phyloP scores from a whole-genome alignment of 805 yeast species.

The Ogataea pignaliae region DNA sequence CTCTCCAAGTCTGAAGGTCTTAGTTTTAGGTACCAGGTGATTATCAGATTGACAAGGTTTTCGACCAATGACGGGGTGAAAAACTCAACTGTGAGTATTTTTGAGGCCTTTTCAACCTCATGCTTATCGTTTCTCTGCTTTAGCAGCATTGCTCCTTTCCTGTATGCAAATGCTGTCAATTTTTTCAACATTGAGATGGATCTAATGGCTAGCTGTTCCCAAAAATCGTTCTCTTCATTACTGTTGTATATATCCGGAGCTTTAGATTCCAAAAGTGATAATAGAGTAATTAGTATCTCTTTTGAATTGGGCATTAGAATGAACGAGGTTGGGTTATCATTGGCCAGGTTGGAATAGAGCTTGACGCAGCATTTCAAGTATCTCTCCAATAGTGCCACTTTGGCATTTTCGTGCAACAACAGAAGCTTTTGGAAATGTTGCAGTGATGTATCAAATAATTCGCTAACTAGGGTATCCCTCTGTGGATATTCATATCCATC shows the following conservation, averaged over 20 bases:
- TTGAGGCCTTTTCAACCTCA: conserved; percentile 57
- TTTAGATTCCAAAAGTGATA: conserved; percentile 56
- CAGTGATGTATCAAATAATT: conserved; percentile 53
- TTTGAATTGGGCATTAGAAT: conserved; percentile 61
- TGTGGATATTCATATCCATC: conserved; percentile 76
- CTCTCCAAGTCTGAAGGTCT: conserved; percentile 72
- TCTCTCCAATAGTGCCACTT: conserved; percentile 53
- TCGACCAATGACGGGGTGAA: conserved; percentile 55
- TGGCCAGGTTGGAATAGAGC: conserved; percentile 56
- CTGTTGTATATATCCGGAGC: conserved; percentile 62
- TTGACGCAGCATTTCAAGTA: conserved; percentile 74
- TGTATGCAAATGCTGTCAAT: conserved; percentile 55
- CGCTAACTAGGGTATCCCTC: conserved; percentile 50
- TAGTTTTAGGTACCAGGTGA: conserved; percentile 68
- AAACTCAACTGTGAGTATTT: conserved; percentile 46
- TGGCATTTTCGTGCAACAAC: conserved; percentile 45
- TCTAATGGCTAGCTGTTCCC: conserved; percentile 72
- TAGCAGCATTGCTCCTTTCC: conserved; percentile 60
- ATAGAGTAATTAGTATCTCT: conserved; percentile 55
- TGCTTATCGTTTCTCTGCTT: conserved; percentile 61
- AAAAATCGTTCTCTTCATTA: conserved; percentile 54
- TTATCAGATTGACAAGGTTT: conserved; percentile 60
- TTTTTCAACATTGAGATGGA: conserved; percentile 61
- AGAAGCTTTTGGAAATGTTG: conserved; percentile 58
- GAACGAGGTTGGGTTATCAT: conserved; percentile 64